Percentiles rank a stretch among this genome's conserved stretches.
phyloP scores from a whole-genome alignment of 768 basidiomycete genomes.

The Calocera cornea region DNA sequence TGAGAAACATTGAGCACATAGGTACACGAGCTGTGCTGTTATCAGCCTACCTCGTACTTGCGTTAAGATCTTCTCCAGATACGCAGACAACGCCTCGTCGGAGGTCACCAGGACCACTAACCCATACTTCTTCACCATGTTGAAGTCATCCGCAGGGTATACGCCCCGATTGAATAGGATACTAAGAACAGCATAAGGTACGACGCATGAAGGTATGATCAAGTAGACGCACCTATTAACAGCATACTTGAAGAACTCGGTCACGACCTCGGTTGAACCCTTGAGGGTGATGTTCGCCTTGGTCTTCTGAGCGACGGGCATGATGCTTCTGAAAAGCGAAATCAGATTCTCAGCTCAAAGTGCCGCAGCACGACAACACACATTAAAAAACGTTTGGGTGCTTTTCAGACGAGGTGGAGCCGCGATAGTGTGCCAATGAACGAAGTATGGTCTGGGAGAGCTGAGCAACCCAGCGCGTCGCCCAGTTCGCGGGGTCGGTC shows the following conservation, averaged over 20 bases:
- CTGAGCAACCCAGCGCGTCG: no score
- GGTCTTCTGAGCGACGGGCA: background rate
- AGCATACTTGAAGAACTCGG: constrained; percentile 99
- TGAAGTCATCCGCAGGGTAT: constrained; percentile 96
- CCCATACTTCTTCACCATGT: constrained; percentile 99
- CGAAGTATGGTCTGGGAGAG: no score
- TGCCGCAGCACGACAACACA: no score
- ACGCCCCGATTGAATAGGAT: constrained; percentile 94
- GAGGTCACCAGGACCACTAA: constrained; percentile 90
- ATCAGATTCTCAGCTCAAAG: background rate
- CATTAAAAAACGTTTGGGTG: no score
- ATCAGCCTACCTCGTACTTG: constrained; percentile 74
- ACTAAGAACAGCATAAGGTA: constrained; percentile 28
- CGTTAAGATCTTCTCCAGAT: constrained; percentile 82
- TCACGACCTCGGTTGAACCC: constrained; percentile 84
- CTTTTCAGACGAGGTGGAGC: no score
- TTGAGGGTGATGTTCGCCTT: constrained; percentile 67
- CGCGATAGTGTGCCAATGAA: no score
- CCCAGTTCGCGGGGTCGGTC: background rate
- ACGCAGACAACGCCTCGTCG: constrained; percentile 84
- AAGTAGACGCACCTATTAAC: constrained; percentile 68
- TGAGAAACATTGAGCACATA: constrained; percentile 22
- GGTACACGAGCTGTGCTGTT: background rate
- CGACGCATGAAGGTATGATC: background rate
- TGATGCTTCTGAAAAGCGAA: background rate